Base-by-base conservation (phyloP, 2,329 filamentous ascomycete species). In the Beauveria asiatica region DNA sequence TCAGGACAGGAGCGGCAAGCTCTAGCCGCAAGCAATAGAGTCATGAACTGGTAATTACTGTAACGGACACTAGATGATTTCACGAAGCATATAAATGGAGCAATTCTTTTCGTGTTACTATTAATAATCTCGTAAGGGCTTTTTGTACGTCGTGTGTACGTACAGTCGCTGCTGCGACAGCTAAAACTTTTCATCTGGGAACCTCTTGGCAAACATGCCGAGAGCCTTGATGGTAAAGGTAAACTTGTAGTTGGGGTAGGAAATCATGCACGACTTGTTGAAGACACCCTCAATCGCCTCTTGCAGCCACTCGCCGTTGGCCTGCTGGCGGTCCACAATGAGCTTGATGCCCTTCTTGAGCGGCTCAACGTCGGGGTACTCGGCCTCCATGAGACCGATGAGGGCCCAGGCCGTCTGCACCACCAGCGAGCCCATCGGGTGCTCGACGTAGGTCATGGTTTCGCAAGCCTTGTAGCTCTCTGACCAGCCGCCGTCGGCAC, bases 201-300 rank as follows among this genome's bases (percentile, higher is more conserved):
- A 92, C 64, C 80, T 83, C 67, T 78, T 82, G 5, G 88, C 85
- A 78, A 91, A 99, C 84, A 97, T 88, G 5, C 94, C 94, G 64
- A 99, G 73, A 2, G 94, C 94, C 76, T 95, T 96, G 71, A 97
- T 89, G 1, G 93, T 87, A 74, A 97, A 99, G 61, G 88, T 89
- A 72, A 96, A 94, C 78, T 97, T 99, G 80, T 99, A 99, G 79
- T 99, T 99, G 48, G 93, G 93, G 70, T 99, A 99, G 0, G 91
- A 94, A 65, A 99, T 99, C 91, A 97, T 97, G 80, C 93, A 97
- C 69, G 87, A 94, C 79, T 97, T 96, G 76, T 99, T 99, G 76
- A 99, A 99, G 11, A 99, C 94, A 2, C 94, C 94, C 73, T 99
- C 94, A 67, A 99, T 97, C 1, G 89, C 87, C 74, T 97, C 94